These are phyloP conservation scores for Bolboschoenus planiculmis DNA, from an alignment of 176 grass and related monocot genomes.

Conservation along the genomic window DNA sequence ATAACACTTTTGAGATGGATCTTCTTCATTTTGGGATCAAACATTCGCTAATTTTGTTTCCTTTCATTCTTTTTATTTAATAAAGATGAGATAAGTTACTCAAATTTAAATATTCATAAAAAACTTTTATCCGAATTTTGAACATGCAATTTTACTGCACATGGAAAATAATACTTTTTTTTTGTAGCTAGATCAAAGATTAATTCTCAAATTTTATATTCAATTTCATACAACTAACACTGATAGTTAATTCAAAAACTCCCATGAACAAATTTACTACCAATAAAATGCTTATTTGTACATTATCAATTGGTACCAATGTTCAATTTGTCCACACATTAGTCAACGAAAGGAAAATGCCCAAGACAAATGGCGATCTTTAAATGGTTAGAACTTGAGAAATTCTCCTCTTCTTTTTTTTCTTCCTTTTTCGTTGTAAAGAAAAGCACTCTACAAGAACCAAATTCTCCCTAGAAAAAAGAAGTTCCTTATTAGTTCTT, in stretches of 20 bases:
- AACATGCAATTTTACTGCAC: too few relatives aligned
- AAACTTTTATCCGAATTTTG: too few relatives aligned
- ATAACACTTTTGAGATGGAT: too few relatives aligned
- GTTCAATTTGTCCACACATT: not conserved
- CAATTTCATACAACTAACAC: not conserved
- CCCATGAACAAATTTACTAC: not conserved
- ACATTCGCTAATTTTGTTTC: too few relatives aligned
- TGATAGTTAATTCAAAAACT: not conserved
- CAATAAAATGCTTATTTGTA: not conserved
- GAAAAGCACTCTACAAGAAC: not conserved
- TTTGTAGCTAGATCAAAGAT: not conserved
- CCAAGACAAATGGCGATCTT: not conserved
- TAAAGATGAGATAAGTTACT: too few relatives aligned
- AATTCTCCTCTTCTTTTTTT: not conserved
- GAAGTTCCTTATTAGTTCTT: conserved; percentile 1
- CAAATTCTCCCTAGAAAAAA: not conserved
- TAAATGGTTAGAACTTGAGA: not conserved
- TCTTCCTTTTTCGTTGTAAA: not conserved
- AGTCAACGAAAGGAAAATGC: not conserved
- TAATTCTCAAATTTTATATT: not conserved
- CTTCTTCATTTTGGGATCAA: too few relatives aligned
- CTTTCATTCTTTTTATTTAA: too few relatives aligned
- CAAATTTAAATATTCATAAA: too few relatives aligned
- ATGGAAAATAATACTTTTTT: too few relatives aligned
- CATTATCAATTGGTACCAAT: not conserved